These are phyloP conservation scores for Geotrichum bryndzae DNA, from an alignment of 1,139 yeast species.

Conservation along the genomic window DNA sequence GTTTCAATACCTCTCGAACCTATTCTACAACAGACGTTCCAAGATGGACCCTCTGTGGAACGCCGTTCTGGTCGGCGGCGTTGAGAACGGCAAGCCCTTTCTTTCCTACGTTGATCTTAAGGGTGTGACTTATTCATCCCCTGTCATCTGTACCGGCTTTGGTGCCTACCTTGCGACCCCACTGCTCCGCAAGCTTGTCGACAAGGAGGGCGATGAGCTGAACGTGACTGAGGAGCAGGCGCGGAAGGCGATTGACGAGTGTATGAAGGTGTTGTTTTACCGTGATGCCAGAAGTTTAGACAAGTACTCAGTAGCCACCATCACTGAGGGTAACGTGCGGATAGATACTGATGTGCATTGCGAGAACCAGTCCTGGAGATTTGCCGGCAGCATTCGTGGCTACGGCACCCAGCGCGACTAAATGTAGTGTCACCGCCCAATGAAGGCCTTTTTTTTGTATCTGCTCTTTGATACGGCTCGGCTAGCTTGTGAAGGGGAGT, in stretches of 20 bases:
- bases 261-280: conserved; percentile 92
- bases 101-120: conserved; percentile 81
- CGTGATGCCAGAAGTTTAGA: conserved; percentile 94
- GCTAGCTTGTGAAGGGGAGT: background rate
- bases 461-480: background rate
- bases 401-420: conserved; percentile 62
- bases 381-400: conserved; percentile 83
- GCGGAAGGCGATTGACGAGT: conserved; percentile 63
- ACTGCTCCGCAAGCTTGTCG: conserved; percentile 75
- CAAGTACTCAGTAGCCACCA: conserved; percentile 75
- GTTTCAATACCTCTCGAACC: conserved; percentile 78
- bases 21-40: conserved; percentile 80
- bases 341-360: conserved; percentile 62
- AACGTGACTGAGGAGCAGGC: conserved; percentile 72
- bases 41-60: conserved; percentile 98
- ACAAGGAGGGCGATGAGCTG: conserved; percentile 64
- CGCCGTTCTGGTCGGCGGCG: conserved; percentile 85
- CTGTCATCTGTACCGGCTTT: conserved; percentile 91
- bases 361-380: conserved; percentile 82
- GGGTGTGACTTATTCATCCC: conserved; percentile 86
- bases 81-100: conserved; percentile 54
- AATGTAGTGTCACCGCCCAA: background rate
- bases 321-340: conserved; percentile 53
- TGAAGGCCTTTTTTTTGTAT: background rate
- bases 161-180: conserved; percentile 95